These are phyloP conservation scores for Pigoraptor vietnamica DNA, from an alignment of 78 protist genomes.

Conservation along the genomic window DNA sequence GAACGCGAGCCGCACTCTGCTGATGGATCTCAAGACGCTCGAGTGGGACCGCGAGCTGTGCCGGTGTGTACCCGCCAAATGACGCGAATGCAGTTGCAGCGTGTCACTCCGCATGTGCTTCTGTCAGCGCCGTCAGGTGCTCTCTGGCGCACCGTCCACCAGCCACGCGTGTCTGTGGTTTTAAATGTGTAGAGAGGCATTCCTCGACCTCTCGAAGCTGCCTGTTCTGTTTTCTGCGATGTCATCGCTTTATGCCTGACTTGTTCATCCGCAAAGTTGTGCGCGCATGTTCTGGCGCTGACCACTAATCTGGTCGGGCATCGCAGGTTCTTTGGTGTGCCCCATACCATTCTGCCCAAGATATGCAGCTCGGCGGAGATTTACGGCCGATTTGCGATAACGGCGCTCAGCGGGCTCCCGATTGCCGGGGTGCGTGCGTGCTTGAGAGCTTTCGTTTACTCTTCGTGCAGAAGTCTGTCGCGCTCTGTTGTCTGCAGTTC, in stretches of 20 bases:
- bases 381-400: neutral
- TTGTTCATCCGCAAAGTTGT: no score
- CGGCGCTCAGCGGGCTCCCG: neutral
- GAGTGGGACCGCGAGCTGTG: slow-evolving; percentile 81
- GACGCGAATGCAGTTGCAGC: neutral
- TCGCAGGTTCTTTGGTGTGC: neutral
- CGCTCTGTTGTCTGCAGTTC: no score
- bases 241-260: no score
- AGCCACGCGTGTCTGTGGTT: no score
- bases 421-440: neutral
- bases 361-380: neutral
- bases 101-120: no score
- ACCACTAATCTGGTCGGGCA: neutral
- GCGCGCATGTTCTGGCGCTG: neutral
- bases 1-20: slow-evolving; percentile 94
- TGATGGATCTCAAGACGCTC: slow-evolving; percentile 82
- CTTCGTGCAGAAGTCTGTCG: no score
- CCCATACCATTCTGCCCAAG: neutral
- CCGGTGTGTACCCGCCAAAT: neutral
- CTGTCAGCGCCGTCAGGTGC: no score
- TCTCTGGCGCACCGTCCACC: no score
- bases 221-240: no score
- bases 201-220: no score
- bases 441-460: no score
- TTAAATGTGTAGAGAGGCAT: no score